Evolutionary conservation across 2,329 filamentous ascomycete genomes (phyloP).

Genomic region (Alternaria conjuncta): DNA sequence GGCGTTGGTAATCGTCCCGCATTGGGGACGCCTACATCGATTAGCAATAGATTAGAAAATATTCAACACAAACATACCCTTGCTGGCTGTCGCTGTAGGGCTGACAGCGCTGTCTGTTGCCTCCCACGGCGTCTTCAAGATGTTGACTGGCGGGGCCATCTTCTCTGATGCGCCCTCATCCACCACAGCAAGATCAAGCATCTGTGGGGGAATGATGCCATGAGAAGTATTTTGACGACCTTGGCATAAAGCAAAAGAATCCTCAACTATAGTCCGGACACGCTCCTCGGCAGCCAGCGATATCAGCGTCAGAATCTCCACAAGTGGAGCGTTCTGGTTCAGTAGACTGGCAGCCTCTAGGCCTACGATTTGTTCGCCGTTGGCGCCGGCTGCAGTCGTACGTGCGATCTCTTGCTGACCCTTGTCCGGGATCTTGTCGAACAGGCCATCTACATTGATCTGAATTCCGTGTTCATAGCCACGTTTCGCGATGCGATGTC

Average conservation of each 20-base stretch:
- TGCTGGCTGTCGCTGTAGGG: conserved; percentile 57
- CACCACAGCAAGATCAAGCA: conserved; percentile 72
- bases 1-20: conserved; percentile 54
- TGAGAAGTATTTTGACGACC: conserved; percentile 80
- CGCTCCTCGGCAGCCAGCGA: conserved; percentile 85
- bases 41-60: conserved; percentile 10
- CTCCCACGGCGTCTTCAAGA: conserved; percentile 50
- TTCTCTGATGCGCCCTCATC: conserved; percentile 50
- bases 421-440: conserved; percentile 48
- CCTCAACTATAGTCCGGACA: conserved; percentile 76
- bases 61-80: conserved; percentile 27
- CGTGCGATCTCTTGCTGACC: conserved; percentile 37
- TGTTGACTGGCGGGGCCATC: conserved; percentile 47
- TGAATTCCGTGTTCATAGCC: conserved; percentile 64
- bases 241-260: conserved; percentile 72
- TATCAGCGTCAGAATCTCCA: conserved; percentile 81
- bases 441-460: conserved; percentile 64
- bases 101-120: conserved; percentile 60
- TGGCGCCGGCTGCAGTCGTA: conserved; percentile 60
- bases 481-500: conserved; percentile 63
- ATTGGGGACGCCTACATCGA: conserved; percentile 38
- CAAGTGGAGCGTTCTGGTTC: conserved; percentile 72
- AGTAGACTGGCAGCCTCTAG: conserved; percentile 67
- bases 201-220: conserved; percentile 77
- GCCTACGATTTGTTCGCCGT: conserved; percentile 66